Evolutionary conservation across 225 moss, liverwort and hornwort species (phyloP).

Genomic region (Rhytidiadelphus loreus): DNA sequence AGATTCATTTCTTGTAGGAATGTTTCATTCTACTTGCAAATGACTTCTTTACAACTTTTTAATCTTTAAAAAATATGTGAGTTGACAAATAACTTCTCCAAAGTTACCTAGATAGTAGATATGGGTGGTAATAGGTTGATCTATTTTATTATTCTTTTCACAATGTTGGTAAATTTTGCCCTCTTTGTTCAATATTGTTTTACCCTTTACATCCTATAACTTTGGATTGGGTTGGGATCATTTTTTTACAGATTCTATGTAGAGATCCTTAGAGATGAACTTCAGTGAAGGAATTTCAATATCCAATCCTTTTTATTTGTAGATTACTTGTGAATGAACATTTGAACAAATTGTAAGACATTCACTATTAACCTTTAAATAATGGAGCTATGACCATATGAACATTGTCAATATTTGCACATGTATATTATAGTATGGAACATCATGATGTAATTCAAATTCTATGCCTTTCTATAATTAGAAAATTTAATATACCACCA

Average conservation of each 20-base stretch:
- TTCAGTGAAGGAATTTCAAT: not conserved
- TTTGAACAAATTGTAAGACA: not conserved
- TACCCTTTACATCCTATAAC: not conserved
- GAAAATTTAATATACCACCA: not conserved
- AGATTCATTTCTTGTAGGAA: not conserved
- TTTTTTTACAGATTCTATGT: no score
- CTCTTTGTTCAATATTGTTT: not conserved
- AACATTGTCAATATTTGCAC: not conserved
- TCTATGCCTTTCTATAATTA: rapidly evolving
- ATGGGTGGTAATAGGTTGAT: not conserved
- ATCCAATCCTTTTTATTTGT: not conserved
- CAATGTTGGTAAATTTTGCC: not conserved
- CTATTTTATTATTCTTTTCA: not conserved
- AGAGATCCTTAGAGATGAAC: not conserved
- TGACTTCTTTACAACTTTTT: not conserved
- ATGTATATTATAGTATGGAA: not conserved
- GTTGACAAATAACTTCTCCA: no score
- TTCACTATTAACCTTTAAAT: no score
- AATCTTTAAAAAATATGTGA: no score
- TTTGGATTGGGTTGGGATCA: not conserved
- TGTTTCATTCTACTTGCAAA: not conserved
- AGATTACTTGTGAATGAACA: not conserved
- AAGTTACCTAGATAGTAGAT: not conserved
- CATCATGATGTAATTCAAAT: not conserved
- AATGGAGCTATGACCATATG: not conserved